These are phyloP conservation scores for Fusarium praegraminearum DNA, from an alignment of 2,329 filamentous ascomycete genomes.

Conservation along the genomic window DNA sequence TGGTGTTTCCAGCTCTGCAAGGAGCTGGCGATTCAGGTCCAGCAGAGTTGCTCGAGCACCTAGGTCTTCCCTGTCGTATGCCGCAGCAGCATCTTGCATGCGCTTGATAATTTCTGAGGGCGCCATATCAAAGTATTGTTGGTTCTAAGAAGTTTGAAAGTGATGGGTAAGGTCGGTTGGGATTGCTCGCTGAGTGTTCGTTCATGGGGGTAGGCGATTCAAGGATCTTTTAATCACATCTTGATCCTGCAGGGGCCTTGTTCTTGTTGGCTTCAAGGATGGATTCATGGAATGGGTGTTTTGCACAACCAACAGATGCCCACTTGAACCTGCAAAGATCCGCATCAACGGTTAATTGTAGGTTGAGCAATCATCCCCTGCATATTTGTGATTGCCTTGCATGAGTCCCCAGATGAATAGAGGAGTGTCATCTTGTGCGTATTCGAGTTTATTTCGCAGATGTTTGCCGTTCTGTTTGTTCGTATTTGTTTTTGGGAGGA, in stretches of 20 bases:
- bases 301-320: neutral
- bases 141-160: neutral
- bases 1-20: slow-evolving; percentile 31
- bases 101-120: slow-evolving; percentile 17
- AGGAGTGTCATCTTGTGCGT: neutral
- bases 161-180: neutral
- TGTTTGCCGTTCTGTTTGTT: neutral
- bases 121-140: neutral
- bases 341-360: neutral
- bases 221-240: slow-evolving; percentile 1
- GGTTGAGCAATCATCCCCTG: neutral
- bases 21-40: slow-evolving; percentile 25
- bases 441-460: neutral
- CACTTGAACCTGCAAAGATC: neutral
- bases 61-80: slow-evolving; percentile 13
- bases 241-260: neutral
- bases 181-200: neutral
- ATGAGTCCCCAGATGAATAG: too few relatives aligned
- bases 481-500: neutral
- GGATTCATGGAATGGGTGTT: neutral
- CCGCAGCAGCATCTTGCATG: slow-evolving; percentile 22
- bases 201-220: neutral
- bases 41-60: slow-evolving; percentile 27
- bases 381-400: neutral
- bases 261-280: neutral